A percentile compares a stretch with the other conserved stretches of the same genome.
Conservation (phyloP, 2,329 filamentous ascomycete genomes). For the Stagonosporopsis chrysanthemi region DNA sequence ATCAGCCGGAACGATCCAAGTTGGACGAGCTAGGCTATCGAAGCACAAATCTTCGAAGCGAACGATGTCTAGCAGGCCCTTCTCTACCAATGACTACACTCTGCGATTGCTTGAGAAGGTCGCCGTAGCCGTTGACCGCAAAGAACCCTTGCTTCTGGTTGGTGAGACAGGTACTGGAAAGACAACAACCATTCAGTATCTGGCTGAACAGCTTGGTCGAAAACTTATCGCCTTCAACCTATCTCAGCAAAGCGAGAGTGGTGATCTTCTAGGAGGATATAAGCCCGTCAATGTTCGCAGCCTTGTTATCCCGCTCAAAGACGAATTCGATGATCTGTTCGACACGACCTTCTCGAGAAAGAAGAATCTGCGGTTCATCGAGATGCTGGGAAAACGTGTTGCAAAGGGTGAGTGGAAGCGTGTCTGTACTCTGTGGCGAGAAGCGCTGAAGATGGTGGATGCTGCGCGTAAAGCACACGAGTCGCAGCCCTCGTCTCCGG, state of each 20-base stretch:
- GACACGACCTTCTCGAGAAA: constrained; percentile 83
- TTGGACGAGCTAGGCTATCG: constrained; percentile 56
- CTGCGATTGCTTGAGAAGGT: constrained; percentile 88
- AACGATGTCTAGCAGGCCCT: constrained; percentile 59
- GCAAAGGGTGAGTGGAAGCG: constrained; percentile 87
- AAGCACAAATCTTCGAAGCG: constrained; percentile 54
- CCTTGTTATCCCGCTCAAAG: constrained; percentile 86
- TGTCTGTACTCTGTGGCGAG: constrained; percentile 84
- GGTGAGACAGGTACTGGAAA: constrained; percentile 99
- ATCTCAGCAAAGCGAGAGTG: constrained; percentile 96
- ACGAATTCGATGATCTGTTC: constrained; percentile 93
- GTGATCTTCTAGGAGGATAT: constrained; percentile 94
- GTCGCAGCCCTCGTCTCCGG: constrained; percentile 50
- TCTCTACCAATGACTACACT: constrained; percentile 88
- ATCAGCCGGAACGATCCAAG: constrained; percentile 39
- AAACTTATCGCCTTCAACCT: constrained; percentile 93
- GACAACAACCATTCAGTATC: constrained; percentile 92
- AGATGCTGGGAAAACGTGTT: constrained; percentile 79
- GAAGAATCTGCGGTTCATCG: constrained; percentile 83
- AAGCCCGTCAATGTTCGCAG: constrained; percentile 93
- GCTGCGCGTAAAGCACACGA: constrained; percentile 50
- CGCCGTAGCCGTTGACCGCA: constrained; percentile 78
- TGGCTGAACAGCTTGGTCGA: constrained; percentile 83
- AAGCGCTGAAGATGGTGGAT: constrained; percentile 87
- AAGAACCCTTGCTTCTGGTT: constrained; percentile 93